phyloP scores from a whole-genome alignment of 306 rosid species.

The Cicer cuneatum region DNA sequence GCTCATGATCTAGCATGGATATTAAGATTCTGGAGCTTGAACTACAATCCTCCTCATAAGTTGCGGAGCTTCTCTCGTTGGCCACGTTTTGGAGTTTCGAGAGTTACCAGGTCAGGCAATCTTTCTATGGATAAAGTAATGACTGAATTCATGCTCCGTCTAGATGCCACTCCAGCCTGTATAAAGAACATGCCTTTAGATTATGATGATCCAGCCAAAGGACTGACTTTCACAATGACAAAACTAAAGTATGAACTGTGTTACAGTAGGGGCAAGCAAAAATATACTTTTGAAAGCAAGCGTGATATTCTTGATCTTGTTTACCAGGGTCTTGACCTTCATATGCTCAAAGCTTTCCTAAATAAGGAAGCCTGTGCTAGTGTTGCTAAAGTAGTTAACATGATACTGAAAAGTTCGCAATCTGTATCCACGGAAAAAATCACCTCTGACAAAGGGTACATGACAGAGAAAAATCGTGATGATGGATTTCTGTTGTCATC shows the following conservation, averaged over 20 bases:
- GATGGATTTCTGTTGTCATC: constrained; percentile 92
- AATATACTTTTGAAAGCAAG: constrained; percentile 86
- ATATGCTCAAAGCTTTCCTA: constrained; percentile 70
- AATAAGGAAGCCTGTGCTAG: constrained; percentile 70
- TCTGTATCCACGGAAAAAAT: constrained; percentile 66
- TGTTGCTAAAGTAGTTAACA: constrained; percentile 77
- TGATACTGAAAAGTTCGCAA: constrained; percentile 76
- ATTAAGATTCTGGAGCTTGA: constrained; percentile 74
- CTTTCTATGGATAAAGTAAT: constrained; percentile 93
- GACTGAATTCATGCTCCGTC: constrained; percentile 95
- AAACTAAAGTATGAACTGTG: constrained; percentile 82
- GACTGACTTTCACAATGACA: constrained; percentile 82
- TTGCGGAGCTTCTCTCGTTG: constrained; percentile 91
- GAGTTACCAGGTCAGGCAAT: constrained; percentile 86
- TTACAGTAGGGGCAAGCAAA: constrained; percentile 90
- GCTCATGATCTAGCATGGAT: constrained; percentile 99
- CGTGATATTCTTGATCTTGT: constrained; percentile 92
- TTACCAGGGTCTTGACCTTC: constrained; percentile 95
- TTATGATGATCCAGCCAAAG: constrained; percentile 97
- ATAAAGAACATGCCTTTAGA: constrained; percentile 89
- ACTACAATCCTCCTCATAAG: constrained; percentile 93
- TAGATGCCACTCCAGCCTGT: constrained; percentile 81
- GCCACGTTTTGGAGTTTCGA: constrained; percentile 95
- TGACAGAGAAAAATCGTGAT: constrained; percentile 83
- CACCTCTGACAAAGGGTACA: constrained; percentile 60